A percentile compares a stretch with the other conserved stretches of the same genome.
Evolutionary conservation across 495 filamentous ascomycete species (phyloP).

Genomic region (Aspergillus homomorphus): DNA sequence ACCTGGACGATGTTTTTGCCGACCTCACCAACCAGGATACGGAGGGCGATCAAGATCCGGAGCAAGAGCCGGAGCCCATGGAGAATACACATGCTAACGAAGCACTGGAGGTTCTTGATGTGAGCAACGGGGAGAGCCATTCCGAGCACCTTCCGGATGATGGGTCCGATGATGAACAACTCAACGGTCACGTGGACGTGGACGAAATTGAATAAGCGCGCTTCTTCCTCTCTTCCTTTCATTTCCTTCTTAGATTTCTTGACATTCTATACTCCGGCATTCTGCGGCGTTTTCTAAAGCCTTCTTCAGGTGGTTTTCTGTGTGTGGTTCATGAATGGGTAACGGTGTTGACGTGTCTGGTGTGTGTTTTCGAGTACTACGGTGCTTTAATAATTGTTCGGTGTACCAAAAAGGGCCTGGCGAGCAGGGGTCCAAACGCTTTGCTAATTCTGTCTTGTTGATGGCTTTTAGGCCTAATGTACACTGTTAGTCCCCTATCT

Average conservation of each 20-base stretch:
- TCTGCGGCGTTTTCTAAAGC: constrained; percentile 10
- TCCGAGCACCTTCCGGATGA: constrained; percentile 20
- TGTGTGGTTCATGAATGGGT: constrained; percentile 19
- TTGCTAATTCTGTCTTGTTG: constrained; percentile 8
- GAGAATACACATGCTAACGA: constrained; percentile 48
- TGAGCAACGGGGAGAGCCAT: constrained; percentile 34
- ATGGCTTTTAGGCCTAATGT: neutral
- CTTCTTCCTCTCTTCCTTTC: constrained; percentile 4
- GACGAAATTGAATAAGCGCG: constrained; percentile 5
- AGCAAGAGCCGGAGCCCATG: constrained; percentile 32
- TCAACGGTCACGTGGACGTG: constrained; percentile 15
- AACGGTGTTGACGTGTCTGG: constrained; percentile 18
- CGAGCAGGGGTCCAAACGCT: constrained; percentile 19
- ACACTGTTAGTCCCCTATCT: constrained; percentile 6
- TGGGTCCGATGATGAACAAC: constrained; percentile 6
- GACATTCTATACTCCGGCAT: constrained; percentile 4
- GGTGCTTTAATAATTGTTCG: constrained; percentile 4
- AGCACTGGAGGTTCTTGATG: constrained; percentile 44
- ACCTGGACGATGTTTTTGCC: constrained; percentile 47
- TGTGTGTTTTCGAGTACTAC: neutral
- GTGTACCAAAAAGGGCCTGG: constrained; percentile 17
- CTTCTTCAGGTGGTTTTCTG: constrained; percentile 5
- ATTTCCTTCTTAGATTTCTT: neutral
- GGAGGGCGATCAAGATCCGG: constrained; percentile 29
- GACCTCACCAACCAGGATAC: constrained; percentile 47